Base-by-base conservation (phyloP, 768 basidiomycete species). In the Suillus lakei region DNA sequence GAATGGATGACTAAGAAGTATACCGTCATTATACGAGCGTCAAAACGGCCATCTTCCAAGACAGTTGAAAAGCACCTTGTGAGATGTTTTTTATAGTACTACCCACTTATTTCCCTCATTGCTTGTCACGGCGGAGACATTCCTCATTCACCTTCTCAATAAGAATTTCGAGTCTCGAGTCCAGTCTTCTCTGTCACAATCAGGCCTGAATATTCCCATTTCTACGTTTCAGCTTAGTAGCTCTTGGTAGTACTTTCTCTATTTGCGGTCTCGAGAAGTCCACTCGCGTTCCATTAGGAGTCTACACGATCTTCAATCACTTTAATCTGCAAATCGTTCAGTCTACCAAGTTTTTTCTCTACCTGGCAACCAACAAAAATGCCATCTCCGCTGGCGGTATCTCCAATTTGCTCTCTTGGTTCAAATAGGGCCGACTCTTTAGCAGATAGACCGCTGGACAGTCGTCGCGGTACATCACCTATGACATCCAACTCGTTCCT, bases 311-410 rank as follows among this genome's bases (percentile, higher is more conserved):
- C 68, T 59, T 60, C 58, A 59, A 63, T 67, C 72, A 67, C 55
- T 66, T 65, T 63, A 64, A 63, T 38, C 60, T 77, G 76, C 76
- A 77, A 76, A 78, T 77, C 76, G 48, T 69, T 67, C 56, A 69
- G 2, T 66, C 66, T 48, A n/a, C 60, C 5, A 36, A 61, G 38
- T 38, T 36, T 23, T 66, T 67, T 68, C 67, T 74, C 44, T 69
- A 60, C 75, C 51, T 77, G 74, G 74, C 74, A 30, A 78, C 76
- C 75, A 78, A 68, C 71, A 71, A 69, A 69, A 71, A 76, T 77
- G 71, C 66, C 74, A 9, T 72, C 76, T 75, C 74, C 73, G 68
- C 68, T 66, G 38, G 76, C 54, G 58, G 60, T 65, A 58, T 58
- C 48, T 54, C 63, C 30, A n/a, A n/a, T n/a, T n/a, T n/a, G n/a